Evolutionary conservation across 768 basidiomycete genomes (phyloP).

Genomic region (Termitomyces sp.): DNA sequence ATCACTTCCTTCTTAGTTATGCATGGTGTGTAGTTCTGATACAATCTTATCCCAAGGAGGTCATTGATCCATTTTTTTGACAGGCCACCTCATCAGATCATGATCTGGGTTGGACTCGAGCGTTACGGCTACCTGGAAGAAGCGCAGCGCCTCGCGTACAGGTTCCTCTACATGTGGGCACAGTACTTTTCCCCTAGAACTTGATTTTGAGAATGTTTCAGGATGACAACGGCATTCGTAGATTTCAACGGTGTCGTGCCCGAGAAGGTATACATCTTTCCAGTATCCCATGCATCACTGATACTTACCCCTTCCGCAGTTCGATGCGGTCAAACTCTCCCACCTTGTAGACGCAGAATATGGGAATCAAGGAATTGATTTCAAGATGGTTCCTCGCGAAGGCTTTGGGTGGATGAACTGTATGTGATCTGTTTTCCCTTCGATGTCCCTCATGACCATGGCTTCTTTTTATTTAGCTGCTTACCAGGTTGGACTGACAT

Average conservation of each 20-base stretch:
- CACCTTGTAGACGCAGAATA: constrained; percentile 98
- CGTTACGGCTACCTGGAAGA: constrained; percentile 95
- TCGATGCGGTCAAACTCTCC: constrained; percentile 93
- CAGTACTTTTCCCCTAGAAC: not conserved
- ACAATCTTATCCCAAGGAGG: constrained; percentile 1
- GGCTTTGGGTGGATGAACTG: constrained; percentile 99
- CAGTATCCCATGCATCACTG: not conserved
- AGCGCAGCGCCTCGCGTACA: constrained; percentile 88
- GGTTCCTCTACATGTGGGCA: constrained; percentile 92
- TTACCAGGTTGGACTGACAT: constrained; percentile 94
- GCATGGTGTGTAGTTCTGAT: constrained; percentile 43
- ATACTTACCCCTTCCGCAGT: constrained; percentile 36
- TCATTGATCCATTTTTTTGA: constrained; percentile 10
- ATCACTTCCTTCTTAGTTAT: constrained; percentile 38
- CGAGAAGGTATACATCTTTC: constrained; percentile 65
- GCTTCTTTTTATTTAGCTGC: constrained; percentile 54
- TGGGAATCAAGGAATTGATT: constrained; percentile 94
- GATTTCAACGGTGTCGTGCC: constrained; percentile 98
- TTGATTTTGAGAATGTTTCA: constrained; percentile 20
- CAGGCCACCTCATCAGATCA: constrained; percentile 97
- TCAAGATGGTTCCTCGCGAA: constrained; percentile 95
- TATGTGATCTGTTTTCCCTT: constrained; percentile 29
- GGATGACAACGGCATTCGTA: constrained; percentile 93
- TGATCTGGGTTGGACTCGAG: constrained; percentile 96
- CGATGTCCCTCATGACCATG: constrained; percentile 1